Evolutionary conservation across 2,329 filamentous ascomycete genomes (phyloP), one percentile per base, ranked within the genome.

Genomic region (Onygenales sp.): DNA sequence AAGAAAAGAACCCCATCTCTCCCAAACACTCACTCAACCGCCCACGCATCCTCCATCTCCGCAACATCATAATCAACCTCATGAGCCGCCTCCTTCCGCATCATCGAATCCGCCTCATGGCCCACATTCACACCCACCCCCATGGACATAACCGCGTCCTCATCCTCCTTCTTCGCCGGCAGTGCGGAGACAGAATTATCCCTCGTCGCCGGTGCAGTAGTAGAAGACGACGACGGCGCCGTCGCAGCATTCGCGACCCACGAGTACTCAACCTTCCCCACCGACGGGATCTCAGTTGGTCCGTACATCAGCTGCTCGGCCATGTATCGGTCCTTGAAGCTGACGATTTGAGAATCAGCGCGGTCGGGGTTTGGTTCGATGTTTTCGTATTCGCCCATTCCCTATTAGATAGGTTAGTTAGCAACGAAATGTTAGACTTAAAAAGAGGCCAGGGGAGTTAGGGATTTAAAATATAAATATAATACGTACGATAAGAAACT

Each of bases 301-400:
- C 74, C 67, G 54, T 73, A 72, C 62, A 79, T 72, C 57, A 80
- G 77, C 57, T 73, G 76, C 61, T 84, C 80, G 4, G 78, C 81
- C 47, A 78, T 70, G 58, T 70, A 74, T 48, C 74, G 70, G 54
- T 76, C 73, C 57, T 75, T 75, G 61, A 76, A 76, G 2, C 70
- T 64, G 39, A 76, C 65, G 34, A 76, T 61, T 52, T 73, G 61
- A 1, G 71, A 68, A 53, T 70, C 65, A 21, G 69, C 54, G 27
- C 69, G 65, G 4, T 70, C 67, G 2, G 71, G 67, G 54, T 70
- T 68, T 9, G 65, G 63, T 44, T 74, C 70, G 52, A 76, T 72
- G 37, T 64, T 70, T 54, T 74, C 70, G 52, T 74, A 76, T 58
- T 74, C 72, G 52, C 72, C 73, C 50, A 76, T 63, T 37, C 70